A percentile compares a stretch with the other conserved stretches of the same genome.
phyloP scores from a whole-genome alignment of 139 green algal genomes.

The Edaphochlamys debaryana region DNA sequence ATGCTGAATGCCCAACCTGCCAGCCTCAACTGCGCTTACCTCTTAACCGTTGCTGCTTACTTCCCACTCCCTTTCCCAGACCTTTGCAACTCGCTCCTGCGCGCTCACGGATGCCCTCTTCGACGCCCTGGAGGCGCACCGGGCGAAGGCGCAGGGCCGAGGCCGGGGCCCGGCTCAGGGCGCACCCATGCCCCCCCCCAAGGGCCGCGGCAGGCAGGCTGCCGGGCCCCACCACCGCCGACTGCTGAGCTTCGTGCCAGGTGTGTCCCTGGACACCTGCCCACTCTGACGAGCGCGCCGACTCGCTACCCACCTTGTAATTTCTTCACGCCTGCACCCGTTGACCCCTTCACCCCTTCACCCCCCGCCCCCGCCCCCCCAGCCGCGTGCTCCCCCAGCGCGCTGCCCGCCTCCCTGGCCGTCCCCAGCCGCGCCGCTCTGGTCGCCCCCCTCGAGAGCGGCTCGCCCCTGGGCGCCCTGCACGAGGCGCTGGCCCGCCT shows the following conservation, averaged over 20 bases:
- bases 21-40: no score
- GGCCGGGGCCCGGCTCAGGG: not conserved
- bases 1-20: no score
- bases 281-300: no score
- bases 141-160: not conserved
- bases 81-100: not conserved
- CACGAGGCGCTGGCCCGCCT: constrained; percentile 4
- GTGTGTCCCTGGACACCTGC: no score
- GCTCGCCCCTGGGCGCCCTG: not conserved
- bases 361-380: not conserved
- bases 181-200: no score
- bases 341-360: not conserved
- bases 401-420: no score
- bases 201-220: not conserved
- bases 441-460: no score
- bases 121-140: constrained; percentile 7
- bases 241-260: not conserved
- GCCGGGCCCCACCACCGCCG: not conserved
- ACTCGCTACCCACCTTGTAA: no score
- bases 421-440: no score
- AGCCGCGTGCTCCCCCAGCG: no score
- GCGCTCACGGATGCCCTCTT: not conserved
- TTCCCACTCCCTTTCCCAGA: not conserved
- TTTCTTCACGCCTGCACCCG: no score
- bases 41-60: no score